These are phyloP conservation scores for Exophiala phaeomuriformis DNA, from an alignment of 2,329 filamentous ascomycete species.

Conservation along the genomic window DNA sequence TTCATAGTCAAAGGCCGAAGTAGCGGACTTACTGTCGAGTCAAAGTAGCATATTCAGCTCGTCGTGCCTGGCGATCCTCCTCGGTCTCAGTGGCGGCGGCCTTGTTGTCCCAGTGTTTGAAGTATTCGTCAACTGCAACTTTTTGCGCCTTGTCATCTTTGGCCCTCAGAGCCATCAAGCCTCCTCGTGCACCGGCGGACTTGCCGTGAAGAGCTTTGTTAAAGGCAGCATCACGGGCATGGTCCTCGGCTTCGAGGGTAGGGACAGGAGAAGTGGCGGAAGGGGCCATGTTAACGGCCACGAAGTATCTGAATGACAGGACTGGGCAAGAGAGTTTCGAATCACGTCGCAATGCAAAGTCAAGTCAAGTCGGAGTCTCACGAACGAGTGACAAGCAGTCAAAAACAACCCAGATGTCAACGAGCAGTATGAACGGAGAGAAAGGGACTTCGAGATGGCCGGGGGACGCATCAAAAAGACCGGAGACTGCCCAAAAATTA, in stretches of 20 bases:
- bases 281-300: constrained; percentile 44
- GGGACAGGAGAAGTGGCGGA: constrained; percentile 28
- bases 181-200: constrained; percentile 62
- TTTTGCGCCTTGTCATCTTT: constrained; percentile 76
- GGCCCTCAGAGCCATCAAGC: constrained; percentile 69
- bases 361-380: neutral
- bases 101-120: constrained; percentile 95
- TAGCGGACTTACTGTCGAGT: constrained; percentile 70
- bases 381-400: constrained; percentile 12
- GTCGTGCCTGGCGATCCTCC: constrained; percentile 70
- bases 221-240: constrained; percentile 79
- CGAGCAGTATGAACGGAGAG: constrained; percentile 1
- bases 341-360: neutral
- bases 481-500: constrained; percentile 5
- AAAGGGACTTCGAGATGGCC: neutral
- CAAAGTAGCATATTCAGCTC: constrained; percentile 83
- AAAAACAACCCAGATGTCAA: constrained; percentile 2
- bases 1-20: constrained; percentile 24
- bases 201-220: constrained; percentile 78
- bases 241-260: constrained; percentile 70
- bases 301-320: neutral
- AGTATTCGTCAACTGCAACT: constrained; percentile 81
- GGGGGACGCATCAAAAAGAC: neutral
- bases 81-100: constrained; percentile 69
- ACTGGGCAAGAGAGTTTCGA: neutral